phyloP scores from a whole-genome alignment of 2,329 filamentous ascomycete genomes.

The Xylariaceae sp. region DNA sequence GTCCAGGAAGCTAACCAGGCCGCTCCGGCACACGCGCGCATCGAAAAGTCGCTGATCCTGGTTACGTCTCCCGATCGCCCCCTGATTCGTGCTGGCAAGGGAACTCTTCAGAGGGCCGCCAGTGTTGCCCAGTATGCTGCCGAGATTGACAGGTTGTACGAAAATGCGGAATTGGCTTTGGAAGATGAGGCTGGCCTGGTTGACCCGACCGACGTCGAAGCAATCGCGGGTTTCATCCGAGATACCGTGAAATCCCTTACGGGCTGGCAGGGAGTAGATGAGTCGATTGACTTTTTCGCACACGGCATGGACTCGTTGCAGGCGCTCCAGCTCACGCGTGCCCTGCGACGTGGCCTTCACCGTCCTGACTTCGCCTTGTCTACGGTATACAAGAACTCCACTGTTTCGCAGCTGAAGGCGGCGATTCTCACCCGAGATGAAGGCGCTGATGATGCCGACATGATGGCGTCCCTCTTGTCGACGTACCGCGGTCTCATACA shows the following conservation, averaged over 20 bases:
- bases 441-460: conserved; percentile 6
- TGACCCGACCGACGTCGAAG: background rate
- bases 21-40: conserved; percentile 21
- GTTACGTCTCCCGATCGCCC: conserved; percentile 8
- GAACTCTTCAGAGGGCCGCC: conserved; percentile 19
- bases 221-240: background rate
- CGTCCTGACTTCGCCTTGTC: background rate
- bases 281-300: background rate
- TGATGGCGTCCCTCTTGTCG: conserved; percentile 15
- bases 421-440: background rate
- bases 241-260: background rate
- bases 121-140: conserved; percentile 19
- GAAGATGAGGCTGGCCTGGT: background rate
- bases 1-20: conserved; percentile 21
- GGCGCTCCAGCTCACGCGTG: background rate
- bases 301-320: background rate
- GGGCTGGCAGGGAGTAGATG: background rate
- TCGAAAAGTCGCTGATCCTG: conserved; percentile 24
- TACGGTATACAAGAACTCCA: background rate
- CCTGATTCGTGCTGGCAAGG: conserved; percentile 24
- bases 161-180: background rate
- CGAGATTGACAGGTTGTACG: conserved; percentile 20
- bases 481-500: conserved; percentile 17
- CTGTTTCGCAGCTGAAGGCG: conserved; percentile 10
- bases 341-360: background rate